Base-by-base conservation (phyloP, 129 eudicot genomes). In the Helianthus tuberosus region DNA sequence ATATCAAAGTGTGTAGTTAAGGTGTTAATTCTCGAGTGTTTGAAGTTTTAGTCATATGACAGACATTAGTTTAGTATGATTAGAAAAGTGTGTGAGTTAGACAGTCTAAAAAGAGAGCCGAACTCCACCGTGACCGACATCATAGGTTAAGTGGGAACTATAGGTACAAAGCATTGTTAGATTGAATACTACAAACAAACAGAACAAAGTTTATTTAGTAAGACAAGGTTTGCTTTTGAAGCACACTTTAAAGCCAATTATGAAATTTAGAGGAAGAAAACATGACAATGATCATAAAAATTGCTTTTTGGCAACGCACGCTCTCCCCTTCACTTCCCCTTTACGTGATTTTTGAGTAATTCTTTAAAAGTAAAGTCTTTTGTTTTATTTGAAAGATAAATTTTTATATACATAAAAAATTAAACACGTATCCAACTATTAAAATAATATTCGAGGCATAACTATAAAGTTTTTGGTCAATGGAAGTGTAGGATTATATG, bases 301-400 rank as follows among this genome's bases (percentile, higher is more conserved):
- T 70, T 62, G 81, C 76, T 76, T 77, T 77, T 77, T 77, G 76
- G 46, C 64, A 77, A 77, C 17, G 81, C 81, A 77, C 81, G 76
- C 76, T 55, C 79, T 64, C 64, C 10, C 63, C 69, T 46, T 76
- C 74, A 66, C 74, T 76, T 76, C 80, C 5, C 53, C 64, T 70
- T 77, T 77, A 77, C 81, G 77, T 62, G 65, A 69, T 38, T 51
- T 77, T 77, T 62, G 54, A 49, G 71, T 69, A 77, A 60, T 50
- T 69, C 46, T 13, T n/a, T 14, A 69, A 77, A 75, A 69, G 81
- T 50, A 69, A 69, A 68, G 71, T 70, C 29, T 6, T 23, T 61
- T 69, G 81, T 77, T 69, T 77, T 61, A 36, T 61, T 51, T 49
- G 20, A 5, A 49, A 48, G 53, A 55, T 53, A 23, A 13, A 9